Conservation (phyloP, 768 basidiomycete genomes). For the Termitomyces sp. region DNA sequence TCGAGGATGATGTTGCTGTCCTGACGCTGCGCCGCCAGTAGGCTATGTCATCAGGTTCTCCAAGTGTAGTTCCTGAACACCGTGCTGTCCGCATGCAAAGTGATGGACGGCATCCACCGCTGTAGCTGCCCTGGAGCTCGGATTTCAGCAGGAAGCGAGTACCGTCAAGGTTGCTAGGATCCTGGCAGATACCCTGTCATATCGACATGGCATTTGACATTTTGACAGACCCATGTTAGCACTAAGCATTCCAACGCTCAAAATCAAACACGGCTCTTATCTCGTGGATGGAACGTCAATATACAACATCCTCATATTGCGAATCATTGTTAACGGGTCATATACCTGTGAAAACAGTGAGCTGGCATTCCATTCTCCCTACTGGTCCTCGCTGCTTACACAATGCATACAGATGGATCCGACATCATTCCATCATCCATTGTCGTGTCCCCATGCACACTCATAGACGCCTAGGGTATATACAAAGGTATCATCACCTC, state of each 20-base stretch:
- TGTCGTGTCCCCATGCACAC: slow-evolving; percentile 22
- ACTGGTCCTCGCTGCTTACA: neutral
- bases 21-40: slow-evolving; percentile 33
- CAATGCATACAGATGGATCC: neutral
- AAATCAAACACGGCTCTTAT: neutral
- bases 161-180: neutral
- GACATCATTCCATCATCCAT: slow-evolving; percentile 7
- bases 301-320: neutral
- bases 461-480: slow-evolving; percentile 31
- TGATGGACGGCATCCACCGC: neutral
- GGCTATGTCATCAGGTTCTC: neutral
- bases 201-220: neutral
- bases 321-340: neutral
- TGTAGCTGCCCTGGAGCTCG: neutral
- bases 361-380: too few species aligned
- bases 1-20: slow-evolving; percentile 33
- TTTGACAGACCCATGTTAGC: neutral
- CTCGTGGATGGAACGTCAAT: neutral
- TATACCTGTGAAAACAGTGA: neutral
- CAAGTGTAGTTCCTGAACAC: neutral
- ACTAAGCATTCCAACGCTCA: neutral
- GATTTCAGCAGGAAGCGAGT: neutral
- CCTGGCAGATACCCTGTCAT: neutral
- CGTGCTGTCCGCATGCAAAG: neutral
- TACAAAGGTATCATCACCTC: slow-evolving; percentile 13